Evolutionary conservation across 2,329 filamentous ascomycete species (phyloP), one percentile per base, ranked within the genome.

Genomic region (Decorospora gaudefroyi): DNA sequence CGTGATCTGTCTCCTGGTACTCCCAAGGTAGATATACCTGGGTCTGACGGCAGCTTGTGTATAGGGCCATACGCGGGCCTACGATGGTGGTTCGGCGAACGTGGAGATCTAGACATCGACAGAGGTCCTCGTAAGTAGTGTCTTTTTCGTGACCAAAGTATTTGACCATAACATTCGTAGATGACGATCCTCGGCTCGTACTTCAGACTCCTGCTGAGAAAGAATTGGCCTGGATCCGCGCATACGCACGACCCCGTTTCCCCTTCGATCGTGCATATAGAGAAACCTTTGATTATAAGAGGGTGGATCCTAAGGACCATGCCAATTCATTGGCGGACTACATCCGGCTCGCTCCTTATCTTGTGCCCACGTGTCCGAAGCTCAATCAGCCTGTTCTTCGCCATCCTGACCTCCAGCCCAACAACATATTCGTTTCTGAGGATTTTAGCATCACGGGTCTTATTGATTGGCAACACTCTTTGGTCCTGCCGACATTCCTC

Each of bases 401-500:
- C 16, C 69, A 72, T 39, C 65, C 67, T 8, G 68, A 72, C 42
- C 49, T 69, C 12, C 51, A 61, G 10, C 31, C 31, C 6, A 13
- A 33, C 31, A 33, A 23, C 9, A 13, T 33, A 3, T 33, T 23
- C 3, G n/a, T 33, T 12, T 33, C 31, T 15, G n/a, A 33, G 10
- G 6, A 33, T 17, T 22, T 12, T 12, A 15, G 18, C 3, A n/a
- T 33, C 31, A 33, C 62, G 8, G 42, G 56, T 19, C 46, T 75
- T 1, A 72, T 75, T 23, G 72, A 76, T 46, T 75, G 36, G 26
- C 26, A 29, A 11, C 36, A 39, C 13, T 57, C 56, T 26, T 30
- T 60, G 2, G 53, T 65, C 17, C 63, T 73, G n/a, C 72, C 71
- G 3, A 64, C 67, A 7, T 68, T 71, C 34, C 57, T 73, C 4